A percentile compares a stretch with the other conserved stretches of the same genome.
Evolutionary conservation across 176 grass and related monocot genomes (phyloP).

Genomic region (Zoysia pacifica): DNA sequence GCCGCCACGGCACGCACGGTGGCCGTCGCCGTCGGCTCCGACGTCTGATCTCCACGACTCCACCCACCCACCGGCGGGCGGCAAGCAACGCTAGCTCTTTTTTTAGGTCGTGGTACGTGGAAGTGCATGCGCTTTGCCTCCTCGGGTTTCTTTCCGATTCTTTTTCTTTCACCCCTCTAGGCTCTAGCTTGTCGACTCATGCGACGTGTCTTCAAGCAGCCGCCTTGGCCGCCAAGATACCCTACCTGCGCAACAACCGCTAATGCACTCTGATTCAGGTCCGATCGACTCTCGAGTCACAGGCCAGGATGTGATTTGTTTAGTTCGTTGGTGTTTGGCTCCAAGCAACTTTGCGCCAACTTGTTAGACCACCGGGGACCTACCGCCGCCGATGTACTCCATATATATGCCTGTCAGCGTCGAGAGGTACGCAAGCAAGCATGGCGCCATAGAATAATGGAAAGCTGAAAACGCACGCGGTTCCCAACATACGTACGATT

Average conservation of each 20-base stretch:
- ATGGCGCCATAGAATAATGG: background rate
- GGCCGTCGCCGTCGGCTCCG: background rate
- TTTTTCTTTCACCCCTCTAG: no score
- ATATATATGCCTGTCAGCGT: background rate
- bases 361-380: background rate
- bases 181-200: no score
- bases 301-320: no score
- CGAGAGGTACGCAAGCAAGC: background rate
- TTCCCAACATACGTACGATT: background rate
- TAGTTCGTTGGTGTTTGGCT: no score
- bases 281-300: constrained; percentile 12
- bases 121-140: no score
- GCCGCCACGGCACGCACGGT: background rate
- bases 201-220: no score
- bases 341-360: background rate
- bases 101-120: no score
- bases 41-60: background rate
- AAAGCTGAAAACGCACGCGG: background rate
- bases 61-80: no score
- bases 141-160: no score
- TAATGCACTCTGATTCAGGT: constrained; percentile 16
- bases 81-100: no score
- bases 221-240: background rate
- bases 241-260: background rate
- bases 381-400: background rate